Base-by-base conservation (phyloP, 2,329 filamentous ascomycete species). In the Sarocladium strictum region DNA sequence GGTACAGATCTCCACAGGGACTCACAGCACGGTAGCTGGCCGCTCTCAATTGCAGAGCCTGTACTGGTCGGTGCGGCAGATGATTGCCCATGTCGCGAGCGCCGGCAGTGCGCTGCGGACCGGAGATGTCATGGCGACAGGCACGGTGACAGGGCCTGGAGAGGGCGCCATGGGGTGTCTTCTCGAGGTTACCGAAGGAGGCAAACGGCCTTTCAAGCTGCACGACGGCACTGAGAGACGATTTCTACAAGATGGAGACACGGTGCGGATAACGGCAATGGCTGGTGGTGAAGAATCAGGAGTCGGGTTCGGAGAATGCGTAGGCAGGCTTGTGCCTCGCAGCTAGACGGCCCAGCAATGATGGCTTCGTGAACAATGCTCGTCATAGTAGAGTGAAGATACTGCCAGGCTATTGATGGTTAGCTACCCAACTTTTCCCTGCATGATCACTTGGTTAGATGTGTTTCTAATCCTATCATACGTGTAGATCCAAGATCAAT, bases 121-220 rank as follows among this genome's bases (percentile, higher is more conserved):
- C 0, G 73, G 72, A 0, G 72, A 76, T 57, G 9, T 76, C 1
- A 54, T 76, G 32, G 74, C 66, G 0, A 75, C 72, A 0, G 74
- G 74, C 0, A 76, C 73, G 0, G 66, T 76, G 10, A 69, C 64
- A 3, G 73, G 72, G 0, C 56, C 59, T 0, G 66, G 63, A 0
- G 59, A 66, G 2, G 64, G 64, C 0, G 64, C 62, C 26, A 65
- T 69, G 23, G 74, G 73, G 0, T 74, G 73, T 55, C 61, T 76
- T 45, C 63, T 75, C 3, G 73, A 76, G 58, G 52, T 64, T 33
- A 73, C 69, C 0, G 62, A 66, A 49, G 69, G 68, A 1, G 72
- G 72, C 0, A 67, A 61, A 19, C 63, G 62, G 4, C 61, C 64
- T 6, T 52, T 70, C 12, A 45, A 29, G 23, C 43, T 69, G 17